Evolutionary conservation across 1,284 basidiomycete genomes (phyloP).

Genomic region (Filobasidium uniguttulatum): DNA sequence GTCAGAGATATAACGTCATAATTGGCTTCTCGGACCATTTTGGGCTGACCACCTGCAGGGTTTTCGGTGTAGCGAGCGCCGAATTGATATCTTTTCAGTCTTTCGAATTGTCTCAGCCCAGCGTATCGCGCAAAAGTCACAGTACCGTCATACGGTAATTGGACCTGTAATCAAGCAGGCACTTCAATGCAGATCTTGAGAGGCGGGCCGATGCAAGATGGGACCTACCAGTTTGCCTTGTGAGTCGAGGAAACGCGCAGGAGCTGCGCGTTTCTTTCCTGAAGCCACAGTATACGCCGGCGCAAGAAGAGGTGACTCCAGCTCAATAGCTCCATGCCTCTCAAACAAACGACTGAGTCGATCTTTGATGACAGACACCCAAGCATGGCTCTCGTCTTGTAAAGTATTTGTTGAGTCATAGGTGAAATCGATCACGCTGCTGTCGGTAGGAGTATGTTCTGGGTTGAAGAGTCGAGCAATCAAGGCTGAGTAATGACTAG

Average conservation of each 20-base stretch:
- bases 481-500: slow-evolving; percentile 28
- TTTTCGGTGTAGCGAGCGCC: slow-evolving; percentile 47
- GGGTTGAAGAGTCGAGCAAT: slow-evolving; percentile 26
- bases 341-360: slow-evolving; percentile 63
- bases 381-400: slow-evolving; percentile 56
- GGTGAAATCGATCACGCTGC: slow-evolving; percentile 41
- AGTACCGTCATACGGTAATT: slow-evolving; percentile 62
- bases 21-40: slow-evolving; percentile 25
- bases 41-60: slow-evolving; percentile 32
- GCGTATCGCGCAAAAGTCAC: slow-evolving; percentile 74
- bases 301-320: slow-evolving; percentile 64
- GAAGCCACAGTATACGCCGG: slow-evolving; percentile 47
- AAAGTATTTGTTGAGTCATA: slow-evolving; percentile 62
- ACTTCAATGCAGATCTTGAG: neutral
- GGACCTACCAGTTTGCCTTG: slow-evolving; percentile 67
- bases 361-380: slow-evolving; percentile 50
- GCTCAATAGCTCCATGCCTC: slow-evolving; percentile 74
- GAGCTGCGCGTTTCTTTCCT: slow-evolving; percentile 48
- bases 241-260: slow-evolving; percentile 62
- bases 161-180: slow-evolving; percentile 42
- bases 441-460: slow-evolving; percentile 5
- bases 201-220: slow-evolving; percentile 28
- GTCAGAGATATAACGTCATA: slow-evolving; percentile 37
- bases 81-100: slow-evolving; percentile 85
- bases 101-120: slow-evolving; percentile 53